These are phyloP conservation scores for Aegle marmelos DNA, from an alignment of 345 rosid species.

Conservation along the genomic window DNA sequence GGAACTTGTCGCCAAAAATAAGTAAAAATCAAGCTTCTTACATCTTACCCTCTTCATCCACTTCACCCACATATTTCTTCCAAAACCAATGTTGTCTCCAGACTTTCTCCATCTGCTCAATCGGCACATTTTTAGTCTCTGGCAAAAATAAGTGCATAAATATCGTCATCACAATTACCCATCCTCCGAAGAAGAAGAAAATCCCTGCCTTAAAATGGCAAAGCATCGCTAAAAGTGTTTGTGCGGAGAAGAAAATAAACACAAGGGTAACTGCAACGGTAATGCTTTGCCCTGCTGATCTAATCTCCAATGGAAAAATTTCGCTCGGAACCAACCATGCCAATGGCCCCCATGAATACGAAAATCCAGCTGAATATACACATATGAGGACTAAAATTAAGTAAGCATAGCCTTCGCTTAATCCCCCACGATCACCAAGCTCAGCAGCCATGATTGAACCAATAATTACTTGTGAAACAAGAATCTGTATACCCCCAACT, in stretches of 20 bases:
- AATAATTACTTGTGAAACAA: neutral
- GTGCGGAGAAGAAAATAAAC: constrained; percentile 30
- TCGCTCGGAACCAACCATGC: too few relatives aligned
- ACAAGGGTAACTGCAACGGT: too few relatives aligned
- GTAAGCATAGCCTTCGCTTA: neutral
- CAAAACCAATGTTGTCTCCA: constrained; percentile 1
- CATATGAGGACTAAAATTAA: constrained; percentile 21
- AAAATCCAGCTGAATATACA: constrained; percentile 46
- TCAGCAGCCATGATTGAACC: neutral
- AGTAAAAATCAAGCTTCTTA: too few relatives aligned
- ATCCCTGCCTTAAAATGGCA: constrained; percentile 48
- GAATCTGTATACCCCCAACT: constrained; percentile 30
- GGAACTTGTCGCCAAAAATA: too few relatives aligned
- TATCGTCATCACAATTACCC: constrained; percentile 35
- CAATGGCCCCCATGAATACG: constrained; percentile 30
- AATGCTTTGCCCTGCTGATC: constrained; percentile 51
- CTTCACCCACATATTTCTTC: too few relatives aligned
- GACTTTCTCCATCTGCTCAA: neutral
- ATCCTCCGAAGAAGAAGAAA: constrained; percentile 45
- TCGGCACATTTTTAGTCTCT: neutral
- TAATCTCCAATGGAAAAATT: neutral
- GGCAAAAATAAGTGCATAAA: constrained; percentile 43
- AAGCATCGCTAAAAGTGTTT: constrained; percentile 51
- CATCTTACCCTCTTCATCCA: too few relatives aligned
- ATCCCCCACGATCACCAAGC: neutral